Evolutionary conservation across 2,329 filamentous ascomycete species (phyloP).

Genomic region (Exophiala alcalophila): DNA sequence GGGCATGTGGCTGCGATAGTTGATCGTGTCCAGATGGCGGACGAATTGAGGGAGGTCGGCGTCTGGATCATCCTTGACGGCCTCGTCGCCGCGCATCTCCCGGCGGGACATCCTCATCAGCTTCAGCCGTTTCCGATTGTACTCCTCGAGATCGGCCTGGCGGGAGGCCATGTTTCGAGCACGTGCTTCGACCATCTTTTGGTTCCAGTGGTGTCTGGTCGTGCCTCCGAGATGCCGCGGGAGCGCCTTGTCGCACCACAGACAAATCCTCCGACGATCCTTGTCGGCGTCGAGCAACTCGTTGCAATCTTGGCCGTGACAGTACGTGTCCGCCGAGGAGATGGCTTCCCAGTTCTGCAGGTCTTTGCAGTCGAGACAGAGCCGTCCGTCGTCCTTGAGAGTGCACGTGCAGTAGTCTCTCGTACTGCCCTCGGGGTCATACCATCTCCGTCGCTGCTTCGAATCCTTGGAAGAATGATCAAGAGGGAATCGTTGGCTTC

Average conservation of each 20-base stretch:
- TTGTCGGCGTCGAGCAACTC: constrained; percentile 28
- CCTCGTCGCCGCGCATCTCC: constrained; percentile 28
- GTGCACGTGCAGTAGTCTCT: constrained; percentile 33
- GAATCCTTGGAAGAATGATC: constrained; percentile 7
- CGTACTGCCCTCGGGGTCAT: constrained; percentile 19
- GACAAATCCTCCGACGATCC: constrained; percentile 33
- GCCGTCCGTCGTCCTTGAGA: constrained; percentile 31
- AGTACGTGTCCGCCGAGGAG: constrained; percentile 17
- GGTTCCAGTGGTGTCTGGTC: constrained; percentile 28
- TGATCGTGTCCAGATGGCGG: constrained; percentile 29
- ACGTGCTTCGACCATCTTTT: constrained; percentile 28
- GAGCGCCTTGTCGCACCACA: constrained; percentile 34
- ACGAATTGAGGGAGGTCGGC: constrained; percentile 28
- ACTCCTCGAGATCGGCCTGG: constrained; percentile 29
- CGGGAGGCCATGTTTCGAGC: constrained; percentile 25
- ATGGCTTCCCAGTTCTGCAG: constrained; percentile 31
- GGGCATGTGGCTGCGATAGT: constrained; percentile 26
- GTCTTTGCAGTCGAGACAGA: constrained; percentile 33
- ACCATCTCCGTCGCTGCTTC: constrained; percentile 9
- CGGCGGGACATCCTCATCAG: constrained; percentile 27
- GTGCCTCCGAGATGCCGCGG: constrained; percentile 28
- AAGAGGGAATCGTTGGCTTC: constrained; percentile 28
- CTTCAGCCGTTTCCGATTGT: constrained; percentile 22
- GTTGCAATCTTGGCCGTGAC: constrained; percentile 32
- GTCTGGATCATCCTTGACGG: constrained; percentile 26